Evolutionary conservation across 2,329 filamentous ascomycete species (phyloP).

Genomic region (Cordyceps farinosa): DNA sequence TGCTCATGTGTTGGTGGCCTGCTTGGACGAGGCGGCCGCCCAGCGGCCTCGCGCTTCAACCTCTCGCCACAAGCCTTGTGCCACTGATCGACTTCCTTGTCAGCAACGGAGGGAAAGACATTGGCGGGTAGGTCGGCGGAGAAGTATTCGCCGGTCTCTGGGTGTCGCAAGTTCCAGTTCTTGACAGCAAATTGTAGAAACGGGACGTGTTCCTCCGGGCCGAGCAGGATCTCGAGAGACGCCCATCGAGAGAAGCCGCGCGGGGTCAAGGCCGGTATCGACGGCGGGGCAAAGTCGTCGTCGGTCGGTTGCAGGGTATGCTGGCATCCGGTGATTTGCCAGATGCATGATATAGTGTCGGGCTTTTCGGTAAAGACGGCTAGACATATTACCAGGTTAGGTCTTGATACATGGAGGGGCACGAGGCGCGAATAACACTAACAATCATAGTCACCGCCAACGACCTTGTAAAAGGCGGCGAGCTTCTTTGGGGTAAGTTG

Average conservation of each 20-base stretch:
- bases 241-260: constrained; percentile 92
- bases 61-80: constrained; percentile 72
- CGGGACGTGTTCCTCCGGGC: constrained; percentile 80
- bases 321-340: constrained; percentile 85
- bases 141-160: constrained; percentile 67
- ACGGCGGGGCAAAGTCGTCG: constrained; percentile 69
- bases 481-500: constrained; percentile 64
- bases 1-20: constrained; percentile 23
- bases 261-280: constrained; percentile 75
- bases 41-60: constrained; percentile 59
- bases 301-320: constrained; percentile 72
- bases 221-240: constrained; percentile 82
- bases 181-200: constrained; percentile 78
- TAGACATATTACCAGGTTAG: constrained; percentile 27
- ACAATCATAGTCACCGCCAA: constrained; percentile 74
- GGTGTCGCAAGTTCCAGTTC: constrained; percentile 72
- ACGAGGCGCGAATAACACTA: constrained; percentile 22
- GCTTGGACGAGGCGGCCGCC: constrained; percentile 28
- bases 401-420: background rate
- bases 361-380: constrained; percentile 75
- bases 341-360: constrained; percentile 81
- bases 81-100: constrained; percentile 81
- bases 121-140: constrained; percentile 53
- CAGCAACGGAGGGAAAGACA: constrained; percentile 69
- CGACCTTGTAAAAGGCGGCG: constrained; percentile 70